These are phyloP conservation scores for Talaromyces adpressus DNA, from an alignment of 495 filamentous ascomycete species.

Conservation along the genomic window DNA sequence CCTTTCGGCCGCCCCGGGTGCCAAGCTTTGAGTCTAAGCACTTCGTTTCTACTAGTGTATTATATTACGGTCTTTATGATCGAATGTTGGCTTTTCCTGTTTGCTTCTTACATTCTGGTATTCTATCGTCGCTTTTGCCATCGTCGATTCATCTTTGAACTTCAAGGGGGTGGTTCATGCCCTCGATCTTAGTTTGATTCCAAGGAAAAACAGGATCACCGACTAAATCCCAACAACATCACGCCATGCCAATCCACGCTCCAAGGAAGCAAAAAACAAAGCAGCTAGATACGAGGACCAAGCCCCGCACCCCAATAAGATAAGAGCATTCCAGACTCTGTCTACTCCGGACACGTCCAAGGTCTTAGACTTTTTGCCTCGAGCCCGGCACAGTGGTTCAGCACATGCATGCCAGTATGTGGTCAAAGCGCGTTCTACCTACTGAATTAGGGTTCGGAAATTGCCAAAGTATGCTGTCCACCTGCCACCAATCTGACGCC, in stretches of 20 bases:
- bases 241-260: background rate
- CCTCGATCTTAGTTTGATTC: background rate
- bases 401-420: constrained; percentile 6
- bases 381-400: constrained; percentile 5
- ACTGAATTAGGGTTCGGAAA: background rate
- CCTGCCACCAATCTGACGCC: background rate
- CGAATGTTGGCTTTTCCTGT: background rate
- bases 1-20: constrained; percentile 2
- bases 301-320: background rate
- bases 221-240: background rate
- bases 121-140: background rate
- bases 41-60: background rate
- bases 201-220: background rate
- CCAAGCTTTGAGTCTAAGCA: background rate
- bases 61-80: background rate
- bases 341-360: background rate
- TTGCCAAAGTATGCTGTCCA: background rate
- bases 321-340: background rate
- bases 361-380: background rate
- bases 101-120: background rate
- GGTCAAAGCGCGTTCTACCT: background rate
- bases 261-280: background rate
- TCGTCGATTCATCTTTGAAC: background rate
- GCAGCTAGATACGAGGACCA: background rate
- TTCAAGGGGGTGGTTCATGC: background rate